These are phyloP conservation scores for Leishmania martiniquensis DNA, from an alignment of 208 protist species.

Conservation along the genomic window DNA sequence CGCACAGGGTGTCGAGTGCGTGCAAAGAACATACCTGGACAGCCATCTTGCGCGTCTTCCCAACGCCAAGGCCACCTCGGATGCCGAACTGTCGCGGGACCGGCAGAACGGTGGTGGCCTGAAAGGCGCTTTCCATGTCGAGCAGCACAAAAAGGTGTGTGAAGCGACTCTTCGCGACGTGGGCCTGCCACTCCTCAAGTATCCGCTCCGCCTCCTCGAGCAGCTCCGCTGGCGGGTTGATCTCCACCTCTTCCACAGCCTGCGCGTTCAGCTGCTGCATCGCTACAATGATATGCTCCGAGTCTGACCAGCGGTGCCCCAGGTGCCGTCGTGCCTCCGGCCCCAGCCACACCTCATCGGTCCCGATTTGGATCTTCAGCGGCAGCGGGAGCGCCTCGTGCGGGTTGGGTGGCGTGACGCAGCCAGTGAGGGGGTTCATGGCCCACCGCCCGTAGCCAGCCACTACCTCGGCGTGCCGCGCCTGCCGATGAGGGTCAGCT, in stretches of 20 bases:
- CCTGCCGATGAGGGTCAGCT: conserved; percentile 47
- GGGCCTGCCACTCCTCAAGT: conserved; percentile 63
- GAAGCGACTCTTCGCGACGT: conserved; percentile 61
- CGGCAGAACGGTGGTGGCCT: conserved; percentile 74
- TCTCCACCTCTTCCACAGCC: conserved; percentile 58
- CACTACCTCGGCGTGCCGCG: conserved; percentile 57
- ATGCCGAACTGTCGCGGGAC: conserved; percentile 65
- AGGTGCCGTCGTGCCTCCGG: conserved; percentile 6
- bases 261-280: conserved; percentile 48
- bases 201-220: conserved; percentile 53
- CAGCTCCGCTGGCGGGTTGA: conserved; percentile 56
- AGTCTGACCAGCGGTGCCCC: conserved; percentile 34
- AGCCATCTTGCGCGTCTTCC: conserved; percentile 49
- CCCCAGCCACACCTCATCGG: conserved; percentile 71
- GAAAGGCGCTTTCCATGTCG: conserved; percentile 56
- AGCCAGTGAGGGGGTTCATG: conserved; percentile 39
- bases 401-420: conserved; percentile 26
- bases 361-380: conserved; percentile 76
- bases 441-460: conserved; percentile 78
- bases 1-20: conserved; percentile 69
- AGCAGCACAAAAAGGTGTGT: conserved; percentile 78
- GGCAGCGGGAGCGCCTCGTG: conserved; percentile 67
- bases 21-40: conserved; percentile 73
- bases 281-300: conserved; percentile 54
- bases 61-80: conserved; percentile 71